Base-by-base conservation (phyloP, 2,329 filamentous ascomycete species). In the Pseudopyricularia cyperi region DNA sequence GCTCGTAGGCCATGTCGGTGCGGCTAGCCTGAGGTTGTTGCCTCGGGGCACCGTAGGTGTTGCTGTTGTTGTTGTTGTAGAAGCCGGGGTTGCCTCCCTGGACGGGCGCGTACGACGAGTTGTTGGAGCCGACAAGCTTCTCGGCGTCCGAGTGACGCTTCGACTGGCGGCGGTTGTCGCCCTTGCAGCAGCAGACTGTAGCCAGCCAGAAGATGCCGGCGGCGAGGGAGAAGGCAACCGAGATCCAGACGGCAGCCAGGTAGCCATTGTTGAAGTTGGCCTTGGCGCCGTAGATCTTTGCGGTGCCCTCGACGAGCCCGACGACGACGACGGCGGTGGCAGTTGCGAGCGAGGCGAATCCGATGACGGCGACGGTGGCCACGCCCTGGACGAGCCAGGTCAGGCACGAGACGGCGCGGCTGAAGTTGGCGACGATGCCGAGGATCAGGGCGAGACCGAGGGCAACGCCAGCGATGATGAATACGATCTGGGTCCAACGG, bases 141-240 rank as follows among this genome's bases (percentile, higher is more conserved):
- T 80, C 77, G 64, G 59, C 56, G 47, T 61, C 48, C 52, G 58
- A 55, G 46, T 57, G 53, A 52, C 58, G 55, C 42, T 57, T 63
- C 55, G 56, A 52, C 57, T 64, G 59, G 47, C 60, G 55, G 56
- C 65, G 65, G 59, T 64, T 66, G 57, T 88, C 87, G 59, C 71
- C 68, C 53, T 78, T 82, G 75, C 90, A 95, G 80, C 90, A 97
- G 83, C 91, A 97, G 62, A 86, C 79, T 67, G 83, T 88, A 66
- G 94, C 80, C 63, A 90, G 71, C 91, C 93, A 97, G 83, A 97
- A 96, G 64, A 95, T 69, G 57, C 79, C 80, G 7, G 85, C 84
- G 42, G 68, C 87, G 33, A 93, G 64, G 55, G 85, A 83, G 64
- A 94, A 89, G 28, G 79, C 86, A 37, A 84, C 83, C 44, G 83